Evolutionary conservation across 2,329 filamentous ascomycete species (phyloP).

Genomic region (Verticillium alfalfae): DNA sequence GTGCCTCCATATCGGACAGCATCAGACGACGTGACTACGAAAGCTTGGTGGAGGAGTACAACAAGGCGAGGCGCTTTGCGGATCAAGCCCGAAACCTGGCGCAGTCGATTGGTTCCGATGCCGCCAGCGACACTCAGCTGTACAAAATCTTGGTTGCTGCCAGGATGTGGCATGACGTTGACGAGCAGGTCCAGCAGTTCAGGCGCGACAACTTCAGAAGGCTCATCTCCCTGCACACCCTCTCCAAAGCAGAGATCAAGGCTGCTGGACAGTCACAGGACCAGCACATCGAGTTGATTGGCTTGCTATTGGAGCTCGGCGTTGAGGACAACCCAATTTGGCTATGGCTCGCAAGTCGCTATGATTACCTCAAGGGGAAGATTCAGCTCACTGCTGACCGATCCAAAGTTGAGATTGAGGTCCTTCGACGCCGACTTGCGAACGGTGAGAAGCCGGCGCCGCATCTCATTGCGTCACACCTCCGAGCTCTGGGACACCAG

Average conservation of each 20-base stretch:
- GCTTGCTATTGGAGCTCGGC: constrained; percentile 83
- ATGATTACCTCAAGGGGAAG: constrained; percentile 82
- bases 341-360: constrained; percentile 88
- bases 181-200: constrained; percentile 78
- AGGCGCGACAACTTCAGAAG: constrained; percentile 87
- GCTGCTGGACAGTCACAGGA: constrained; percentile 60
- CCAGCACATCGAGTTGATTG: constrained; percentile 84
- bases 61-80: constrained; percentile 72
- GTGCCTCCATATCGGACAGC: constrained; percentile 69
- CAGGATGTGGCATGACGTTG: constrained; percentile 92
- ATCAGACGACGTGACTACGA: constrained; percentile 93
- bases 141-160: constrained; percentile 84
- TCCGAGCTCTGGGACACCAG: constrained; percentile 68
- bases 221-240: constrained; percentile 62
- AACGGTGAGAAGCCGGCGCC: constrained; percentile 65
- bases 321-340: constrained; percentile 95
- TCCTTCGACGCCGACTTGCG: constrained; percentile 76
- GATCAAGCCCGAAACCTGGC: constrained; percentile 71
- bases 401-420: constrained; percentile 88
- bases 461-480: constrained; percentile 65
- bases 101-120: constrained; percentile 43
- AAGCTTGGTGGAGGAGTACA: constrained; percentile 78
- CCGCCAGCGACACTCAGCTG: constrained; percentile 71
- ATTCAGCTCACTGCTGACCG: constrained; percentile 77
- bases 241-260: constrained; percentile 42